These are phyloP conservation scores for Termitomyces sp. DNA, from an alignment of 768 basidiomycete species.

Conservation along the genomic window DNA sequence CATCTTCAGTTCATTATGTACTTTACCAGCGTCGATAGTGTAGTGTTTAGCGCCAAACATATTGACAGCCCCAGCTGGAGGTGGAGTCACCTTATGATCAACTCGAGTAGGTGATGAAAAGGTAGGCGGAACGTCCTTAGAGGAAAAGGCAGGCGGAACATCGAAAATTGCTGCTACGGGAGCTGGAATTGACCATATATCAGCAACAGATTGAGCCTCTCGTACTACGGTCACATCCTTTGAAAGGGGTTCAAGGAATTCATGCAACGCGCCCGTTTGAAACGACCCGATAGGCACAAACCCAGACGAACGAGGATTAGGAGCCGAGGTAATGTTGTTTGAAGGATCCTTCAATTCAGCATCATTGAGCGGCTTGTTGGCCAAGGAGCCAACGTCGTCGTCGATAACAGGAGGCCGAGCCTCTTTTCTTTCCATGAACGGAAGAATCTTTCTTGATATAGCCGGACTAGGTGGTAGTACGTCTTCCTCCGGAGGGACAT, in stretches of 20 bases:
- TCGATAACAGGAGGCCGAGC: not conserved
- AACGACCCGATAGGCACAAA: constrained; percentile 62
- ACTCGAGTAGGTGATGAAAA: too few species aligned
- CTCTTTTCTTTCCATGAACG: constrained; percentile 1
- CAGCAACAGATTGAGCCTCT: constrained; percentile 31
- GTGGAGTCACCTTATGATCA: too few species aligned
- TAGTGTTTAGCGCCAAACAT: too few species aligned
- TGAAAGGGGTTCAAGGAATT: constrained; percentile 15
- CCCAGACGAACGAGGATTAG: constrained; percentile 73
- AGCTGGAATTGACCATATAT: constrained; percentile 29
- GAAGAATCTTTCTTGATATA: not conserved
- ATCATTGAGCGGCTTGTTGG: not conserved
- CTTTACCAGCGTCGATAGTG: too few species aligned
- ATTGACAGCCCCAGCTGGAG: too few species aligned
- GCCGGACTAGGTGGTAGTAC: constrained; percentile 33
- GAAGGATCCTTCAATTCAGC: not conserved
- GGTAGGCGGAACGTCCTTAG: too few species aligned
- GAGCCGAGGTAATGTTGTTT: constrained; percentile 28
- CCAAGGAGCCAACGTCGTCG: not conserved
- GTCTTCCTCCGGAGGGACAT: constrained; percentile 47
- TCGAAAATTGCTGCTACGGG: too few species aligned
- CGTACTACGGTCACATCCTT: constrained; percentile 26
- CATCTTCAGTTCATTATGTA: too few species aligned
- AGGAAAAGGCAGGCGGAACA: too few species aligned
- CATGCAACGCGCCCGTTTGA: constrained; percentile 32